A percentile compares a stretch with the other conserved stretches of the same genome.
phyloP scores from a whole-genome alignment of 768 basidiomycete species.

The Xerocomus brunneocitrinus region DNA sequence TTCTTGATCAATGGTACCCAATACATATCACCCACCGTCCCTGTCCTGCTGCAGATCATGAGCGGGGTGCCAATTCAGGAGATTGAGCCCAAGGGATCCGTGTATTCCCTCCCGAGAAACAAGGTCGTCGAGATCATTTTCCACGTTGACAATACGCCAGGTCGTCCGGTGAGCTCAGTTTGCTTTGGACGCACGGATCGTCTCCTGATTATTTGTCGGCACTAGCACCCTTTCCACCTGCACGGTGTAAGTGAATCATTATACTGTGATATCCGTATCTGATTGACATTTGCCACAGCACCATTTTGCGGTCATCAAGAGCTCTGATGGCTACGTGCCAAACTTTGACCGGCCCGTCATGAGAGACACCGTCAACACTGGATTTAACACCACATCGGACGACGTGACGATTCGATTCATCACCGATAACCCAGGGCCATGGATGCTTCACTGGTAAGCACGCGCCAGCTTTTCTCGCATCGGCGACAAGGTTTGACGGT shows the following conservation, averaged over 20 bases:
- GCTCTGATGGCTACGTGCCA: conserved; percentile 33
- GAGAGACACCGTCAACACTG: conserved; percentile 41
- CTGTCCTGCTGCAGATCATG: conserved; percentile 24
- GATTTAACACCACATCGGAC: conserved; percentile 7
- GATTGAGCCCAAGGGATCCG: conserved; percentile 5
- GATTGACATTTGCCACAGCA: conserved; percentile 28
- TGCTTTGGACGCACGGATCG: background rate
- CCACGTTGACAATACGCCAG: conserved; percentile 3
- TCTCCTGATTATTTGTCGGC: background rate
- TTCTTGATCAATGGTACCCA: conserved; percentile 13
- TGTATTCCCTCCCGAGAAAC: conserved; percentile 13
- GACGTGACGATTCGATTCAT: conserved; percentile 42
- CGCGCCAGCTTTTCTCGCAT: background rate
- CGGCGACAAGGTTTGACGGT: background rate
- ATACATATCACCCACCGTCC: conserved; percentile 13
- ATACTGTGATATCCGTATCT: background rate
- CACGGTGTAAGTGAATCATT: conserved; percentile 8
- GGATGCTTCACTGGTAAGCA: conserved; percentile 23
- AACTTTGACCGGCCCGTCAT: conserved; percentile 53
- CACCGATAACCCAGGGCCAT: conserved; percentile 51
- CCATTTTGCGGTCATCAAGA: conserved; percentile 41
- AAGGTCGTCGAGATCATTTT: conserved; percentile 17
- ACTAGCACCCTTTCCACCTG: conserved; percentile 15
- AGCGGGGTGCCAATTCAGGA: conserved; percentile 8
- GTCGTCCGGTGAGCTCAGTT: conserved; percentile 29